These are phyloP conservation scores for Agrostemma githago DNA, from an alignment of 148 eudicot species.

Conservation along the genomic window DNA sequence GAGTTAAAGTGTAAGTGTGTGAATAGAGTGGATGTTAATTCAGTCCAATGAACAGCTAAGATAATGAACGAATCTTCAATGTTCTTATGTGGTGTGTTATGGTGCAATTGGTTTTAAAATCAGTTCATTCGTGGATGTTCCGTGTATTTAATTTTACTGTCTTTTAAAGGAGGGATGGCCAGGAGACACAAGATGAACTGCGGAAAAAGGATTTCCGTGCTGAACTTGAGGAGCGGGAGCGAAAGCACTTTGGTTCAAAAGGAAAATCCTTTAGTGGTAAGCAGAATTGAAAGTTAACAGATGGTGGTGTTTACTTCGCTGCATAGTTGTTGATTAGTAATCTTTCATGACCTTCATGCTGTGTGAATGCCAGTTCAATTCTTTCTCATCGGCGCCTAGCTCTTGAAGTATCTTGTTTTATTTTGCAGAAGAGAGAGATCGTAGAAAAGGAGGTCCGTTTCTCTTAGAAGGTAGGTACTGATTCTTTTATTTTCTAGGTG, in stretches of 20 bases:
- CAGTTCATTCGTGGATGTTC: not conserved
- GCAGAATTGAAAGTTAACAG: not conserved
- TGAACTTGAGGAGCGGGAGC: constrained; percentile 83
- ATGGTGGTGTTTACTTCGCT: not conserved
- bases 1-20: not conserved
- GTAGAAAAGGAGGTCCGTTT: constrained; percentile 68
- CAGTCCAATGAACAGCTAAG: not conserved
- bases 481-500: not conserved
- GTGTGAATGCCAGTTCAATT: not conserved
- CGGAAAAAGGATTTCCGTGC: constrained; percentile 78
- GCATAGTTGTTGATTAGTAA: not conserved
- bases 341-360: not conserved
- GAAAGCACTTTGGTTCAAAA: constrained; percentile 84
- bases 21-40: not conserved
- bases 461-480: constrained; percentile 69
- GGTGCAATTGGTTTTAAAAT: not conserved
- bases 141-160: too few relatives aligned
- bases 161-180: constrained; percentile 63
- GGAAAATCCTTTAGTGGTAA: constrained; percentile 48
- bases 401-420: constrained; percentile 13
- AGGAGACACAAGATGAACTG: constrained; percentile 79
- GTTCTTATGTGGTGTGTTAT: not conserved
- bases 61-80: not conserved
- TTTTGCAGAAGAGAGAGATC: constrained; percentile 82
- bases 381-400: not conserved